A percentile compares a stretch with the other conserved stretches of the same genome.
These are phyloP conservation scores for Trametes coccinea DNA, from an alignment of 768 basidiomycete species.

Conservation along the genomic window DNA sequence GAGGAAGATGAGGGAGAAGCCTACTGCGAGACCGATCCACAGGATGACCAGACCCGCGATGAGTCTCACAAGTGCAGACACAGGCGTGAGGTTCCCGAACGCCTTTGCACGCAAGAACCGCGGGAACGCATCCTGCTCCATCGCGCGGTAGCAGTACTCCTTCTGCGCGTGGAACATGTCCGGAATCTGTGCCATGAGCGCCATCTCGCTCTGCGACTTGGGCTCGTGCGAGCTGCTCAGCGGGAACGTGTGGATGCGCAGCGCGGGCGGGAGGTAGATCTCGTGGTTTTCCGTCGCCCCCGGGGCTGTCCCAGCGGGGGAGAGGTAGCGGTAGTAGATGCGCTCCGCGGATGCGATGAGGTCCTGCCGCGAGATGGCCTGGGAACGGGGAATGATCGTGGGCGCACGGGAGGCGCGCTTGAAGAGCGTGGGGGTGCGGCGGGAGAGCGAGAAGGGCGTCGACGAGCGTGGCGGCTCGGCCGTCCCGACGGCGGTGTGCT, in stretches of 20 bases:
- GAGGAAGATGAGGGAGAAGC: slow-evolving; percentile 90
- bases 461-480: slow-evolving; percentile 60
- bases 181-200: slow-evolving; percentile 84
- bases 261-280: slow-evolving; percentile 92
- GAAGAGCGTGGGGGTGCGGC: slow-evolving; percentile 76
- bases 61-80: slow-evolving; percentile 84
- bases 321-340: slow-evolving; percentile 93
- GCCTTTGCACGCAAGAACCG: slow-evolving; percentile 95
- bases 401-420: slow-evolving; percentile 86
- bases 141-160: slow-evolving; percentile 93
- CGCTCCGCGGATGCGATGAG: slow-evolving; percentile 93
- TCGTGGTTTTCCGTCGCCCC: slow-evolving; percentile 91
- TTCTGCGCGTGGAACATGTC: slow-evolving; percentile 98
- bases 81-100: slow-evolving; percentile 95
- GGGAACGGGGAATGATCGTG: slow-evolving; percentile 88
- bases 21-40: slow-evolving; percentile 93
- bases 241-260: slow-evolving; percentile 91
- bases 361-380: slow-evolving; percentile 87
- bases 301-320: slow-evolving; percentile 72
- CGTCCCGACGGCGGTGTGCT: slow-evolving; percentile 38
- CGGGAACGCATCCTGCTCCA: slow-evolving; percentile 94
- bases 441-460: slow-evolving; percentile 77
- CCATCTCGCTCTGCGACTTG: slow-evolving; percentile 63
- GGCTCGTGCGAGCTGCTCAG: slow-evolving; percentile 75
- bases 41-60: slow-evolving; percentile 81